phyloP scores from a whole-genome alignment of 2,329 filamentous ascomycete species.

The Hypoxylon sp. region DNA sequence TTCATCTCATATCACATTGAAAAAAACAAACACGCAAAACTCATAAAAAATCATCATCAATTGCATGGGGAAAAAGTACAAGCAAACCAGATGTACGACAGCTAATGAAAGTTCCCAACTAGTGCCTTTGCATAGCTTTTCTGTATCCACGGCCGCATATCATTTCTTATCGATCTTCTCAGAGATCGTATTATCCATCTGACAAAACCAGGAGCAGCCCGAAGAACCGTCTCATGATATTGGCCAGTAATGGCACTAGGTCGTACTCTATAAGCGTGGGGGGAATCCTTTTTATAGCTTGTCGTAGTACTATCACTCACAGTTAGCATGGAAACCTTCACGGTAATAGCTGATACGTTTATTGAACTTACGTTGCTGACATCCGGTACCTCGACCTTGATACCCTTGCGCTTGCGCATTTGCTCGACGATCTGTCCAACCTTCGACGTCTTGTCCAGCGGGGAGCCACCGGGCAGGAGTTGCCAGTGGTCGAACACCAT shows the following conservation, averaged over 20 bases:
- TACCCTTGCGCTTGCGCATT: slow-evolving; percentile 99
- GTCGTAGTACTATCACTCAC: slow-evolving; percentile 86
- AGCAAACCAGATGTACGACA: slow-evolving; percentile 46
- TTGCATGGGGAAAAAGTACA: slow-evolving; percentile 48
- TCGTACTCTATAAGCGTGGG: slow-evolving; percentile 59
- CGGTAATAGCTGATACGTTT: neutral
- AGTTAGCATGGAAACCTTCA: slow-evolving; percentile 53
- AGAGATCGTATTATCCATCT: slow-evolving; percentile 45
- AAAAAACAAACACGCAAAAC: slow-evolving; percentile 1
- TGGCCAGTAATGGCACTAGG: slow-evolving; percentile 58
- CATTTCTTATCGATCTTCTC: slow-evolving; percentile 46
- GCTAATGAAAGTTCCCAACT: slow-evolving; percentile 46
- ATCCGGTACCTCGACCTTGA: slow-evolving; percentile 94
- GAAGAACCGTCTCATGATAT: slow-evolving; percentile 56
- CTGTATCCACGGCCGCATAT: slow-evolving; percentile 49
- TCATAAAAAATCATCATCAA: slow-evolving; percentile 49
- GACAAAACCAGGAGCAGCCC: slow-evolving; percentile 42
- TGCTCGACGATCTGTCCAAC: slow-evolving; percentile 84
- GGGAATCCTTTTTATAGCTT: slow-evolving; percentile 81
- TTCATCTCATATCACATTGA: slow-evolving; percentile 6
- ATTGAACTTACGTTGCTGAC: slow-evolving; percentile 87
- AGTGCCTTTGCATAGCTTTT: slow-evolving; percentile 50
- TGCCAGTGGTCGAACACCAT: slow-evolving; percentile 99
- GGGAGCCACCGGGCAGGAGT: slow-evolving; percentile 91
- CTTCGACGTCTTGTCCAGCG: slow-evolving; percentile 85